Evolutionary conservation across 805 yeast genomes (phyloP).

Genomic region (Yamadazyma takamatsuzukensis): DNA sequence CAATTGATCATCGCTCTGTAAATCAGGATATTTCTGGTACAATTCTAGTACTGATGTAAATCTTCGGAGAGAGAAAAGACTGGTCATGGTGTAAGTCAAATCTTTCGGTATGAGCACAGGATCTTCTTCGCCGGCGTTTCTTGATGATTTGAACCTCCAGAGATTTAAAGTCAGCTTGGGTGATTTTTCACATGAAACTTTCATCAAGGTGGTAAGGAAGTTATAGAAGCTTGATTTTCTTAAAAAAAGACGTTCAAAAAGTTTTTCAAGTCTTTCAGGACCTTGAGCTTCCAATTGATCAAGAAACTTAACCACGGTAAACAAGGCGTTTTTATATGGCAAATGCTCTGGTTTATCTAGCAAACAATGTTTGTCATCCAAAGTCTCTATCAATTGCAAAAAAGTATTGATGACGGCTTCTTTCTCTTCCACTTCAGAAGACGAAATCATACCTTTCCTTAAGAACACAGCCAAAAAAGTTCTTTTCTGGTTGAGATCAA

Average conservation of each 20-base stretch:
- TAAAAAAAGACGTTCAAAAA: constrained; percentile 9
- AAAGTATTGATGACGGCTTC: constrained; percentile 14
- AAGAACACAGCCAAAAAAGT: constrained; percentile 15
- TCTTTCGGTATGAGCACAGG: constrained; percentile 18
- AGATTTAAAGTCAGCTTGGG: constrained; percentile 3
- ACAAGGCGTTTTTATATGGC: constrained; percentile 17
- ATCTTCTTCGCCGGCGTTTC: too few relatives aligned
- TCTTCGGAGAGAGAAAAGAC: constrained; percentile 19
- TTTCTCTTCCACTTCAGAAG: constrained; percentile 10
- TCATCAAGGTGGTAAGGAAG: constrained; percentile 8
- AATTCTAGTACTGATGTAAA: constrained; percentile 20
- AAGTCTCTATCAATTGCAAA: constrained; percentile 11
- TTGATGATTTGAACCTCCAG: constrained; percentile 7
- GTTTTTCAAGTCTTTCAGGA: not conserved
- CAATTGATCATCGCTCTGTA: constrained; percentile 47
- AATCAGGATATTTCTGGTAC: constrained; percentile 32
- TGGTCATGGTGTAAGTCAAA: constrained; percentile 28
- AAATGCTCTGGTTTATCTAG: constrained; percentile 14
- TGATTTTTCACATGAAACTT: constrained; percentile 1
- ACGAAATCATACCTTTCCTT: constrained; percentile 13
- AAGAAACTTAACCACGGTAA: constrained; percentile 1
- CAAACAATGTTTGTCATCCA: constrained; percentile 20
- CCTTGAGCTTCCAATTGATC: not conserved
- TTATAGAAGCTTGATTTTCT: constrained; percentile 3
- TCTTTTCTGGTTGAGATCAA: constrained; percentile 17